Base-by-base conservation (phyloP, 176 grass and related monocot genomes). In the Aegilops bicornis region DNA sequence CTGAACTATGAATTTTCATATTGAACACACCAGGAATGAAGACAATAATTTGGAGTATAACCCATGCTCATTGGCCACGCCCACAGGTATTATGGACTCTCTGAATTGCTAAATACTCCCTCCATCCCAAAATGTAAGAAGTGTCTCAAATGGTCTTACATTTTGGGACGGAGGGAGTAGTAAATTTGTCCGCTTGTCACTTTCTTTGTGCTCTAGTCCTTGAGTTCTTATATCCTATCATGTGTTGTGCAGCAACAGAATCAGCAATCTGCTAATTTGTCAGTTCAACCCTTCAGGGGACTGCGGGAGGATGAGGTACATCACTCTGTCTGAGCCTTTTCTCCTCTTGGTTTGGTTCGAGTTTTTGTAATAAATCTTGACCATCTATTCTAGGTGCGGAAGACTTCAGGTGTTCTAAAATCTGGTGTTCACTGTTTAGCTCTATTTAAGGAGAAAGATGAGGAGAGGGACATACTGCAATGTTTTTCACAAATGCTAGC, bases 31-130 rank as follows among this genome's bases (percentile, higher is more conserved):
- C 86, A 99, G 97, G 97, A 85, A 99, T 99, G 97, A 99, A 99
- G 83, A 99, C 97, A 69, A 96, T 99, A 86, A 95, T 99, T 74
- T 99, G 97, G 97, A 99, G 97, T 86, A 99, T 99, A 79, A 99
- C 92, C 45, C 90, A 99, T 93, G 90, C 90, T 86, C 94, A 99
- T 79, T 91, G 90, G 91, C 87, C 92, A 85, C 97, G 97, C 11
- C 83, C 89, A 33, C 94, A 99, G 97, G 97, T 99, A 84, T 32
- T 20, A 78, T 76, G 33, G 78, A 63, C 74, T 73, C 54, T 16
- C 47, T n/a, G 25, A 89, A 74, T 58, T 39, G 15, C 14, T 82
- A 36, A 61, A 73, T 86, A 43, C 30, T 48, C 47, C 47, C 14
- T 48, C 47, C 47, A 14, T 48, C 47, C 14, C 47, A 48, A 48